Evolutionary conservation across 352 stramenopile species (phyloP), one percentile per base, ranked within the genome.

Genomic region (Phytophthora pini): DNA sequence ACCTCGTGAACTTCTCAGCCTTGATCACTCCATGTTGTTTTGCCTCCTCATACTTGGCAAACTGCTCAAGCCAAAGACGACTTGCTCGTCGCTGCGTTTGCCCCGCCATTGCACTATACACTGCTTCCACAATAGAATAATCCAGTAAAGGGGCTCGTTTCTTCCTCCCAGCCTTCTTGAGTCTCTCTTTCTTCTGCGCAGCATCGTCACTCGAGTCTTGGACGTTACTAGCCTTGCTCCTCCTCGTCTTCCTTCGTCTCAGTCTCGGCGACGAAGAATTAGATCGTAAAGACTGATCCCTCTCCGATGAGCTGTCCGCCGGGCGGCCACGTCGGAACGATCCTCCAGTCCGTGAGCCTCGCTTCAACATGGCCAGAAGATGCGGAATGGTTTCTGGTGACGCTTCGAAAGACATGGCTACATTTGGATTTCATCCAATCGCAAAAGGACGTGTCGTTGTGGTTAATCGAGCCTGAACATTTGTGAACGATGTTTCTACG

Each of bases 111-210:
- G 74, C 77, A 32, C 77, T 84, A 50, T 89, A 64, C 12, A 90
- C 77, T 4, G 68, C 59, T 45, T 87, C 73, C 8, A 90, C 75
- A n/a, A 83, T 59, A 0, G 43, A 34, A 20, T 70, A 65, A 15
- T 86, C 77, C 10, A 90, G 52, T 52, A 90, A 44, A 8, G 79
- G 79, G 29, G 80, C 68, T 32, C 82, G 76, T 51, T 86, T 87
- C 75, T 81, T 84, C 24, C 72, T 73, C 6, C 62, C 56, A 0
- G 77, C 74, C 47, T 77, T 75, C 59, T 65, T 74, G 34, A 77
- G 68, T 12, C 69, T 56, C 49, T 70, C 41, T 53, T 74, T 72
- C 29, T 56, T 75, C 40, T 34, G 52, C 20, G 26, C 39, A 5
- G 13, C 39, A 51, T 59, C 54, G 13, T 67, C 56, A 29, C 57